phyloP scores from a whole-genome alignment of 345 rosid genomes.

The Boechera divaricarpa region DNA sequence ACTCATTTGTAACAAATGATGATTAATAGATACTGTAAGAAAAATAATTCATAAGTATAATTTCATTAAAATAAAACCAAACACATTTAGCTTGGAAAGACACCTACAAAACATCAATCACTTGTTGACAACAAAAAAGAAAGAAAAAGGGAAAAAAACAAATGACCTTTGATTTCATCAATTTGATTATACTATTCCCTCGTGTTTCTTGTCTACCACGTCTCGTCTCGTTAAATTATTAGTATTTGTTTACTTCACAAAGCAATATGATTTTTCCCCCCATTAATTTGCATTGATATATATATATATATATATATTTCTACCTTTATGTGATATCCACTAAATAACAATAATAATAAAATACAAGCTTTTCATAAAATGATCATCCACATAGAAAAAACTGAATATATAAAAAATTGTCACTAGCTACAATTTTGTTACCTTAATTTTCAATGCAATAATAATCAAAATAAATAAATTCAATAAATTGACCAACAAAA shows the following conservation, averaged over 20 bases:
- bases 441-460: neutral
- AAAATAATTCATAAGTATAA: too few relatives aligned
- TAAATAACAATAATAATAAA: too few relatives aligned
- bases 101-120: too few relatives aligned
- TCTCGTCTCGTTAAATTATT: neutral
- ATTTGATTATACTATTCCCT: neutral
- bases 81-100: too few relatives aligned
- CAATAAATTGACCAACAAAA: neutral
- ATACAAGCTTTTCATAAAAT: too few relatives aligned
- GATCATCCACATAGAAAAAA: too few relatives aligned
- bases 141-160: neutral
- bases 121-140: too few relatives aligned
- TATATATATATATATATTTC: too few relatives aligned
- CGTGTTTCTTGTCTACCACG: neutral
- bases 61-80: too few relatives aligned
- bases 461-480: neutral
- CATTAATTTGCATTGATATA: neutral
- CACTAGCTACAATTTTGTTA: neutral
- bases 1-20: too few relatives aligned
- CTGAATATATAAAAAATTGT: neutral
- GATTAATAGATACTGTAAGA: too few relatives aligned
- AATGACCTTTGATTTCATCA: neutral
- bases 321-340: neutral
- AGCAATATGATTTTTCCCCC: neutral
- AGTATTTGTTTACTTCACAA: neutral